Evolutionary conservation across 192 early-diverging fungal genomes (phyloP), one percentile per base, ranked within the genome.

Genomic region (Helicostylum pulchrum): DNA sequence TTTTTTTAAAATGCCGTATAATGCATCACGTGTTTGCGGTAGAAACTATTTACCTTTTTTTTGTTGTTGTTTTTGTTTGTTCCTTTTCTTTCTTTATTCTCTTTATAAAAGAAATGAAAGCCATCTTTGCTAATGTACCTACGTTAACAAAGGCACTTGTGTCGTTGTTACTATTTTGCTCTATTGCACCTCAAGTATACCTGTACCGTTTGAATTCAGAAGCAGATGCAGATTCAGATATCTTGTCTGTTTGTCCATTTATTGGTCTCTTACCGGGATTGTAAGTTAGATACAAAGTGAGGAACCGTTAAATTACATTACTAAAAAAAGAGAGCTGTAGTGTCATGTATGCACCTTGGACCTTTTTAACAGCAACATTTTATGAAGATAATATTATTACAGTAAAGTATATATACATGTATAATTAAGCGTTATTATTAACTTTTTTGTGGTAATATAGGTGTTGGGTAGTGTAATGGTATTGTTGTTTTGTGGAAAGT

Each of bases 401-500:
- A 31, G 85, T 87, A 74, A 61, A 75, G 63, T 10, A 36, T 31
- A 7, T 17, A 42, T 11, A 20, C 10, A 23, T 10, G 14, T 21
- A 10, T 20, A 23, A 6, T 26, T 21, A 42, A 3, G 26, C 2
- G 26, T 26, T 26, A 26, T 26, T 2, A 26, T 39, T 39, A 9
- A 39, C 4, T 6, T 39, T 6, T 0, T 39, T 39, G 1, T 39
- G 8, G 43, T 70, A 39, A 3, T 20, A 17, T 78, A 85, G 77
- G 70, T 80, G 46, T 11, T 81, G 30, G 68, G 66, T 39, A 81
- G 79, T 66, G 21, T 65, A 4, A 46, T 70, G 2, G 61, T 69
- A 8, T 59, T 88, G 3, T 55, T 87, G 15, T 67, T 82, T 12
- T 68, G 77, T 63, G 94, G 93, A 43, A 81, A 86, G 65, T 96